Evolutionary conservation across 2,329 filamentous ascomycete genomes (phyloP).

Genomic region (Penicillium sclerotigenum): DNA sequence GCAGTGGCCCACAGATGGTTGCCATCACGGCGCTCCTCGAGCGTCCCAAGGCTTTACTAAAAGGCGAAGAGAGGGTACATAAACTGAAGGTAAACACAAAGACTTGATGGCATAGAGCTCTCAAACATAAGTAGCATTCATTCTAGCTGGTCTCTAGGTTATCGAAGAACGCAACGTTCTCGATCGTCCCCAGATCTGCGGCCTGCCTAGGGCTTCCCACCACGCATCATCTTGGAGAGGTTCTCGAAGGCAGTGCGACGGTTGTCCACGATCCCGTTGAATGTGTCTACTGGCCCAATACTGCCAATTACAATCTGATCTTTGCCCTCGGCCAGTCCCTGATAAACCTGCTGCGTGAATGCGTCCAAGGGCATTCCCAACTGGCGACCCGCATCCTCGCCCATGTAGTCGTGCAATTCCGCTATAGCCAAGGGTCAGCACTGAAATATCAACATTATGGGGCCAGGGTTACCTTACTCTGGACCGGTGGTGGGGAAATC

Average conservation of each 20-base stretch:
- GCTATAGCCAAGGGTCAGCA: conserved; percentile 28
- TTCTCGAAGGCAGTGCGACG: conserved; percentile 21
- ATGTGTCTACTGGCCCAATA: conserved; percentile 27
- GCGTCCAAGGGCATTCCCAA: conserved; percentile 50
- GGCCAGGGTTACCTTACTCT: conserved; percentile 26
- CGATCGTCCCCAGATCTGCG: neutral
- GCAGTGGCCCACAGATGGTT: neutral
- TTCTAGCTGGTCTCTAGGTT: neutral
- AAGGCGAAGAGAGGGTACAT: neutral
- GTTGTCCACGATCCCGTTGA: conserved; percentile 34
- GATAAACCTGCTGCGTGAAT: conserved; percentile 49
- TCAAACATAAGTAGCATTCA: neutral
- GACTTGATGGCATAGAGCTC: neutral
- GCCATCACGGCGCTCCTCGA: neutral
- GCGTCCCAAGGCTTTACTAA: neutral
- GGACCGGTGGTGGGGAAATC: conserved; percentile 46
- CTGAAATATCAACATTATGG: neutral
- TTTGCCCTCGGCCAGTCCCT: conserved; percentile 41
- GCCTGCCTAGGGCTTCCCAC: neutral
- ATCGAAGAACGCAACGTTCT: neutral
- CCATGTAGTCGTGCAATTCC: conserved; percentile 51
- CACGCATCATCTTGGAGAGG: conserved; percentile 6
- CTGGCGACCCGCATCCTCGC: conserved; percentile 40
- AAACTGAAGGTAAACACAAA: neutral
- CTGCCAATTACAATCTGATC: conserved; percentile 44